phyloP scores from a whole-genome alignment of 176 grass and related monocot genomes.

The Triticum monococcum region DNA sequence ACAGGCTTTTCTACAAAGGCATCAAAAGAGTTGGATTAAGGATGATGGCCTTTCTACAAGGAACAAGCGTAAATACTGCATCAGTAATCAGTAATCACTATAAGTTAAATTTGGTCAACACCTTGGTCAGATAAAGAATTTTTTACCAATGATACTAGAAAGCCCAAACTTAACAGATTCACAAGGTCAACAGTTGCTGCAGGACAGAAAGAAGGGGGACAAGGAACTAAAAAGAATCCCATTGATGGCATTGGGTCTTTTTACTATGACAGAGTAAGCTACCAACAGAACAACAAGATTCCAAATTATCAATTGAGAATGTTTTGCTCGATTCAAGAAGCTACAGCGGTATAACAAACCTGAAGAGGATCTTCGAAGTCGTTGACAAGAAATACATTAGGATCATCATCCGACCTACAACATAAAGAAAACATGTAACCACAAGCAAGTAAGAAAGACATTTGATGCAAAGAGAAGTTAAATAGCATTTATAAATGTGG shows the following conservation, averaged over 20 bases:
- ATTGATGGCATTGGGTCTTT: not conserved
- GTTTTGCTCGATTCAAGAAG: constrained; percentile 3
- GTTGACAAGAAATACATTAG: constrained; percentile 98
- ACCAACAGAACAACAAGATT: constrained; percentile 11
- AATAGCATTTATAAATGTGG: not conserved
- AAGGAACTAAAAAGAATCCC: not conserved
- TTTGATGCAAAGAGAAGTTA: not conserved
- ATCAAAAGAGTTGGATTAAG: constrained; percentile 20
- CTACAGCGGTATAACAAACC: constrained; percentile 47
- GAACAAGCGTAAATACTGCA: not conserved
- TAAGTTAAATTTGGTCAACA: constrained; percentile 24
- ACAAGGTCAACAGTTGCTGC: not conserved
- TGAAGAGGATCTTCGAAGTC: constrained; percentile 98
- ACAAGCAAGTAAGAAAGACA: not conserved
- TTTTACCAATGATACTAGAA: not conserved
- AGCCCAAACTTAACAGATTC: not conserved
- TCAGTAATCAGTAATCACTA: constrained; percentile 1
- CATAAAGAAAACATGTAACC: constrained; percentile 35
- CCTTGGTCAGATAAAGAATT: not conserved
- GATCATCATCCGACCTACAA: constrained; percentile 78
- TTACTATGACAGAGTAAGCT: not conserved
- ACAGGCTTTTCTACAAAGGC: constrained; percentile 88
- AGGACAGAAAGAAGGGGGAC: not conserved
- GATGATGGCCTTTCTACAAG: not conserved
- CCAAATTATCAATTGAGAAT: constrained; percentile 3